These are phyloP conservation scores for Globisporangium viniferum DNA, from an alignment of 352 stramenopile species.

Conservation along the genomic window DNA sequence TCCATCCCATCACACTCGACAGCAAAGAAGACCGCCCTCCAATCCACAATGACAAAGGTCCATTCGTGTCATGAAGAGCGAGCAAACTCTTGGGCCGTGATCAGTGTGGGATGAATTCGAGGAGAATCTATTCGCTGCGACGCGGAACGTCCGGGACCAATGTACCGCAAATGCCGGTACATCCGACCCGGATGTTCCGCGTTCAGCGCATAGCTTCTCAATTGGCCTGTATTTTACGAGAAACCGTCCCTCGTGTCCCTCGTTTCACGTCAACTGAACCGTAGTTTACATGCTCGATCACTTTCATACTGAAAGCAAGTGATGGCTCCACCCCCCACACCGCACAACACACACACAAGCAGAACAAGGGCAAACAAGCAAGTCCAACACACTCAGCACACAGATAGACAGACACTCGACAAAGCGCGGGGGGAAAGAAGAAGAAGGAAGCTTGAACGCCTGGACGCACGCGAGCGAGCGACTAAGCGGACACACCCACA, in stretches of 20 bases:
- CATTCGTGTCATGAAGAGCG: not conserved
- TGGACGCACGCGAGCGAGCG: not conserved
- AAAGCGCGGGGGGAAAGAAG: not conserved
- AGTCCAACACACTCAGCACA: not conserved
- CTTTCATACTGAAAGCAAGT: not conserved
- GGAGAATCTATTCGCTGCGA: not conserved
- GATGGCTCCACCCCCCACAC: not conserved
- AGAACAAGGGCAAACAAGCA: not conserved
- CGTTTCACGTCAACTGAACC: not conserved
- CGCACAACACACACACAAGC: not conserved
- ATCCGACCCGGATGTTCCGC: not conserved
- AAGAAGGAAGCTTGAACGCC: not conserved
- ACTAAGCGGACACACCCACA: not conserved
- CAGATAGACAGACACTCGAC: not conserved
- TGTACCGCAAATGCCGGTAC: not conserved
- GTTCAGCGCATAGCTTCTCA: not conserved
- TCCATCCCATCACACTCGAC: not conserved
- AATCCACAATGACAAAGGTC: not conserved
- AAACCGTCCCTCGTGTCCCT: not conserved
- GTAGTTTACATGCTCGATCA: not conserved
- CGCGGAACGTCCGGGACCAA: not conserved
- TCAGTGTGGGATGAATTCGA: not conserved
- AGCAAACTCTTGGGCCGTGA: not conserved
- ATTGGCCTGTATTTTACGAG: not conserved
- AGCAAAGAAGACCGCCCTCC: not conserved